Conservation (phyloP, 2,329 filamentous ascomycete genomes). For the Fusarium falciforme region DNA sequence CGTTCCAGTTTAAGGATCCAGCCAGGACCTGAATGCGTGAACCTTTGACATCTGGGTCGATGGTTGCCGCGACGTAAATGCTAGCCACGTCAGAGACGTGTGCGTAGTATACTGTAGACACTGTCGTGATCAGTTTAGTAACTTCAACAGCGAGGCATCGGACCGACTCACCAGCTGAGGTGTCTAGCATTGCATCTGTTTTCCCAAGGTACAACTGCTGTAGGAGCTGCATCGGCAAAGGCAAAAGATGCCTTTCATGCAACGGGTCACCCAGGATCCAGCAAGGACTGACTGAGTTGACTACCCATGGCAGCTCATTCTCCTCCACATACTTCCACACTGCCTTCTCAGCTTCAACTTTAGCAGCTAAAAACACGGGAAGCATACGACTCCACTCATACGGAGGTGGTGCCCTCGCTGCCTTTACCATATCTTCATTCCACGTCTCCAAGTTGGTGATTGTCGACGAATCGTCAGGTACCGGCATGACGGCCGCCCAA, state of each 20-base stretch:
- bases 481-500: neutral
- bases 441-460: constrained; percentile 6
- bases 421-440: neutral
- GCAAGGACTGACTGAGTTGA: constrained; percentile 4
- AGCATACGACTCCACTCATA: constrained; percentile 1
- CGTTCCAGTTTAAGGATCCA: neutral
- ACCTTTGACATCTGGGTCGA: neutral
- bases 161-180: neutral
- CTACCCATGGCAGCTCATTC: neutral
- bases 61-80: neutral
- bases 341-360: constrained; percentile 3
- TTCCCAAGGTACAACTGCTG: constrained; percentile 3
- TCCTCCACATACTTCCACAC: neutral
- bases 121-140: neutral
- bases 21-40: neutral
- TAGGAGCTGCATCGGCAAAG: neutral
- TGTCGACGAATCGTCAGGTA: neutral
- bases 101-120: neutral
- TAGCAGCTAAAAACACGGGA: neutral
- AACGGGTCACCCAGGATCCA: constrained; percentile 9
- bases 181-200: neutral
- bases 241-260: neutral
- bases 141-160: neutral
- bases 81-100: neutral
- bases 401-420: neutral